Evolutionary conservation across 805 yeast genomes (phyloP).

Genomic region (Candida gorgasii): DNA sequence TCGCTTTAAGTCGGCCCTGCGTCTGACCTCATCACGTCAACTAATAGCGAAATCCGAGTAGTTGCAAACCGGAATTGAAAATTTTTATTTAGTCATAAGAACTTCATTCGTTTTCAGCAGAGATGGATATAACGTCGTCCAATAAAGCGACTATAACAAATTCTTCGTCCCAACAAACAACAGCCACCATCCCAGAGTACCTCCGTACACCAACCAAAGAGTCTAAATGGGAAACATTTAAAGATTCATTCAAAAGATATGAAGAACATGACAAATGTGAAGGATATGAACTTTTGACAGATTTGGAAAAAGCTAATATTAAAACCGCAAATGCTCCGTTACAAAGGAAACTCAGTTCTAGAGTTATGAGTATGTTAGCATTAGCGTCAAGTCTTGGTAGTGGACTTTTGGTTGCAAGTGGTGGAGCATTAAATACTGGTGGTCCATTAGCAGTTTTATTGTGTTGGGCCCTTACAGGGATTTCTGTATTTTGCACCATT

Average conservation of each 20-base stretch:
- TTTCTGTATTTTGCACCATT: slow-evolving; percentile 38
- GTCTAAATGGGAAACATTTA: slow-evolving; percentile 45
- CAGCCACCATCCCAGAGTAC: no score
- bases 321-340: slow-evolving; percentile 41
- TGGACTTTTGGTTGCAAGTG: slow-evolving; percentile 44
- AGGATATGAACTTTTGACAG: slow-evolving; percentile 25
- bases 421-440: slow-evolving; percentile 36
- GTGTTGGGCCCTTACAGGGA: slow-evolving; percentile 39
- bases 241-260: slow-evolving; percentile 48
- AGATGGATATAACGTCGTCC: background rate
- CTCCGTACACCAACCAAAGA: no score
- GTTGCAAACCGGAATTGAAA: slow-evolving; percentile 2
- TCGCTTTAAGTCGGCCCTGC: no score
- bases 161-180: no score
- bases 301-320: slow-evolving; percentile 41
- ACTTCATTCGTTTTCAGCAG: no score
- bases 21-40: background rate
- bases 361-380: slow-evolving; percentile 46
- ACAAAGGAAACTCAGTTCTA: slow-evolving; percentile 31
- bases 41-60: background rate
- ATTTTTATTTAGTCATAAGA: background rate
- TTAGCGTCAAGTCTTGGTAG: slow-evolving; percentile 46
- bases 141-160: no score
- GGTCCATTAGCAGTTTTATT: slow-evolving; percentile 43
- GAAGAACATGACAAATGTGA: slow-evolving; percentile 23